phyloP scores from a whole-genome alignment of 169 alveolate genomes.

The Ichthyophthirius multifiliis region DNA sequence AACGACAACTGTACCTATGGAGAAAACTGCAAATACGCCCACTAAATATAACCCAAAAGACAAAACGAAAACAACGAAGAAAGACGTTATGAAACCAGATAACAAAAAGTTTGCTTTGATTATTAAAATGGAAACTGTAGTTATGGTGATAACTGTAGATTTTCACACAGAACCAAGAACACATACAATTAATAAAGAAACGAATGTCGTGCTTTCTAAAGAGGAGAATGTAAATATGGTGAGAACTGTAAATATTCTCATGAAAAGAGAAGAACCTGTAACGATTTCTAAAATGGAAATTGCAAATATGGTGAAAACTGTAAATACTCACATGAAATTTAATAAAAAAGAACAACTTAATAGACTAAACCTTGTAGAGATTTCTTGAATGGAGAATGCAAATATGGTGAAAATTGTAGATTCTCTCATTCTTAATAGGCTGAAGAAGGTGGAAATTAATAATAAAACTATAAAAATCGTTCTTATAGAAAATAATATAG shows the following conservation, averaged over 20 bases:
- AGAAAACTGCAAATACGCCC: too few relatives aligned
- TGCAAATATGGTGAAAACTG: neutral
- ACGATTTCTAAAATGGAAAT: neutral
- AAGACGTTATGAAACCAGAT: neutral
- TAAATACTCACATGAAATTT: neutral
- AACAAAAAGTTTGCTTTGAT: neutral
- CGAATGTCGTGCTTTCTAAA: neutral
- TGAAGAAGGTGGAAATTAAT: too few relatives aligned
- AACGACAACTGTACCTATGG: too few relatives aligned
- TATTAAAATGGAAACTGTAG: neutral
- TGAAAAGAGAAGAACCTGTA: neutral
- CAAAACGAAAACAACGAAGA: neutral
- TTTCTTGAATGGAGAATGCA: neutral
- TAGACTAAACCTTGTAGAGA: neutral
- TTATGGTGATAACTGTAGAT: neutral
- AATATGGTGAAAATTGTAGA: neutral
- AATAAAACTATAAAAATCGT: too few relatives aligned
- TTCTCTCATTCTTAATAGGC: too few relatives aligned
- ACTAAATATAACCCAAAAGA: too few relatives aligned
- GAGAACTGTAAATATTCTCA: neutral
- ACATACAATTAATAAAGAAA: too few relatives aligned
- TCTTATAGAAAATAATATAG: neutral
- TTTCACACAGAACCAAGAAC: too few relatives aligned
- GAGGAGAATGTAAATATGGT: neutral
- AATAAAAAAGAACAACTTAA: neutral